Conservation (phyloP, 1,139 yeast species). For the Yamadazyma kanchanaburiensis region DNA sequence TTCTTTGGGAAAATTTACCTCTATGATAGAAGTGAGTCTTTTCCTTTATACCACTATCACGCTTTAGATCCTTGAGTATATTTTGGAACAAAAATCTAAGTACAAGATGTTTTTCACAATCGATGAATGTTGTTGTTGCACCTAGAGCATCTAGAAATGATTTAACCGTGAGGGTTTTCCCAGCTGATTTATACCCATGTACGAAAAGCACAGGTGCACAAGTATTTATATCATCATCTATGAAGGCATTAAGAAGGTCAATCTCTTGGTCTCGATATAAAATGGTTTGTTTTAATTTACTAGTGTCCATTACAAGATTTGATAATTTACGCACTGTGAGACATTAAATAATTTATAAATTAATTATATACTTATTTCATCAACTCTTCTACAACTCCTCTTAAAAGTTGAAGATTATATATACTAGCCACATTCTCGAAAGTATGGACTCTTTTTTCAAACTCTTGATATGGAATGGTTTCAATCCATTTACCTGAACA, state of each 20-base stretch:
- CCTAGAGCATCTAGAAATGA: conserved; percentile 21
- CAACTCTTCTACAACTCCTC: conserved; percentile 40
- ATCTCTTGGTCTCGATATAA: conserved; percentile 23
- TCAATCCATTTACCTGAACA: conserved; percentile 89
- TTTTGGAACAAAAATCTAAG: conserved; percentile 35
- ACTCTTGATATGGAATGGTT: conserved; percentile 44
- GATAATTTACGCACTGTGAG: too few relatives aligned
- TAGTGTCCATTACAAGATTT: too few relatives aligned
- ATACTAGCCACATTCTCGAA: conserved; percentile 58
- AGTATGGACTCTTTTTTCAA: conserved; percentile 44
- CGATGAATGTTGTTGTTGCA: conserved; percentile 23
- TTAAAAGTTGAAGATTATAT: conserved; percentile 60
- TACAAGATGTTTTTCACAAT: conserved; percentile 42
- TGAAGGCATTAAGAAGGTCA: conserved; percentile 25
- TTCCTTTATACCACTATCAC: conserved; percentile 9
- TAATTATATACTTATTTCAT: too few relatives aligned
- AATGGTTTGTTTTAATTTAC: conserved; percentile 1
- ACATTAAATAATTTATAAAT: too few relatives aligned
- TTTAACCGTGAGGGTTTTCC: conserved; percentile 33
- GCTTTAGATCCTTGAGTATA: conserved; percentile 23
- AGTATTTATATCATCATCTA: conserved; percentile 17
- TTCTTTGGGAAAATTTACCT: conserved; percentile 13
- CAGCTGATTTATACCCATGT: conserved; percentile 41
- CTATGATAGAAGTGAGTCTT: too few relatives aligned
- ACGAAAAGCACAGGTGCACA: conserved; percentile 31